Evolutionary conservation across 371 early-diverging fungal species (phyloP).

Genomic region (Rhizopus delemar): DNA sequence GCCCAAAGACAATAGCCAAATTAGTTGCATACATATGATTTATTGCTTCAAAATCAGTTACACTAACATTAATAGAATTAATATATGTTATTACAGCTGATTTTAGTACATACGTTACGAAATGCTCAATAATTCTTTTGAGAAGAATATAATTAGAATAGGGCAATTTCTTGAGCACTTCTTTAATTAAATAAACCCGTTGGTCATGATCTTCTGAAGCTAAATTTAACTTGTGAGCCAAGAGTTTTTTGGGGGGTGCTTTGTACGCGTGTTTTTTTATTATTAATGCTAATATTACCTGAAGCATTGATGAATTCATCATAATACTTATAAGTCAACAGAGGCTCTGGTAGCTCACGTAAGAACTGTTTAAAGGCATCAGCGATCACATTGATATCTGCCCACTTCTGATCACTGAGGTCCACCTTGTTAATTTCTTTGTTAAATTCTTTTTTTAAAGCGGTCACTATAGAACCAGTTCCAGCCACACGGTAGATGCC

Average conservation of each 20-base stretch:
- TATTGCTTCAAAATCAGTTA: conserved; percentile 79
- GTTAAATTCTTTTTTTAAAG: conserved; percentile 66
- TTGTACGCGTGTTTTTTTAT: no score
- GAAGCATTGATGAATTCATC: conserved; percentile 83
- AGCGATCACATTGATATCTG: conserved; percentile 86
- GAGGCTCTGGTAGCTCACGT: conserved; percentile 90
- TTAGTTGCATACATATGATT: conserved; percentile 90
- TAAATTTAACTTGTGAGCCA: conserved; percentile 12
- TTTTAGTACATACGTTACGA: conserved; percentile 58
- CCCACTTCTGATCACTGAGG: conserved; percentile 65
- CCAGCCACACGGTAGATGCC: conserved; percentile 86
- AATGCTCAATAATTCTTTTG: conserved; percentile 74
- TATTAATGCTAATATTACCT: conserved; percentile 44
- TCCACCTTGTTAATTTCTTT: conserved; percentile 56
- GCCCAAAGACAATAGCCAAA: conserved; percentile 86
- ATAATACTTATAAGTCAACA: conserved; percentile 81
- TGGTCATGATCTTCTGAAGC: conserved; percentile 79
- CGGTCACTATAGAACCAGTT: conserved; percentile 64
- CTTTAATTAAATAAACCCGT: conserved; percentile 75
- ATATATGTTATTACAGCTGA: neutral
- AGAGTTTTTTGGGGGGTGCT: neutral
- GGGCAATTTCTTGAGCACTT: conserved; percentile 69
- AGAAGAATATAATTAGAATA: conserved; percentile 66
- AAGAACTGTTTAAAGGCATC: conserved; percentile 93
- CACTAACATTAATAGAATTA: conserved; percentile 37